phyloP scores from a whole-genome alignment of 2,329 filamentous ascomycete species.

The Fusarium temperatum region DNA sequence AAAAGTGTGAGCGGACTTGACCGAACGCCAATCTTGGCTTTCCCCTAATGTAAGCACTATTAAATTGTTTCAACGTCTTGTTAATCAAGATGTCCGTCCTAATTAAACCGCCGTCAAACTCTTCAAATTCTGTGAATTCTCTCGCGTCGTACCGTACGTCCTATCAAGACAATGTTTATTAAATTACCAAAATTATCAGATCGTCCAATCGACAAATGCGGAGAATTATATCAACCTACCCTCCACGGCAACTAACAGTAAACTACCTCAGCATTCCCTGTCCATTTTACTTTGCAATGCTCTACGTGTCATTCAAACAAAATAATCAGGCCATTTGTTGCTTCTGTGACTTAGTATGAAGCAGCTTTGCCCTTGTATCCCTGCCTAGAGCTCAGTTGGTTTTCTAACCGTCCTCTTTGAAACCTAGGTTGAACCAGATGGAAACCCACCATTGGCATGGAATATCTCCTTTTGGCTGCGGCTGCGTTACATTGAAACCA shows the following conservation, averaged over 20 bases:
- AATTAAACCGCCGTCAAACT: neutral
- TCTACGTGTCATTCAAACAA: neutral
- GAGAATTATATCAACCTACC: slow-evolving; percentile 4
- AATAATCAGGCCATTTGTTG: slow-evolving; percentile 19
- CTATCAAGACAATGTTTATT: neutral
- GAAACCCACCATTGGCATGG: neutral
- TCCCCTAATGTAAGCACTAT: neutral
- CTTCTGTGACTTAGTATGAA: slow-evolving; percentile 11
- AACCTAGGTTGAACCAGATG: slow-evolving; percentile 12
- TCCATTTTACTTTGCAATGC: slow-evolving; percentile 5
- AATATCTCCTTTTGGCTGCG: neutral
- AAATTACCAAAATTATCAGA: neutral
- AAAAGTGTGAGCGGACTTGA: slow-evolving; percentile 20
- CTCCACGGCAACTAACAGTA: neutral
- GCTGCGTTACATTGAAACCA: neutral
- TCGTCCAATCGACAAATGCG: slow-evolving; percentile 4
- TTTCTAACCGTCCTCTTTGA: slow-evolving; percentile 7
- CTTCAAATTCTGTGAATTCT: neutral
- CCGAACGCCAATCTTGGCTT: slow-evolving; percentile 25
- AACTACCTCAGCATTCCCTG: slow-evolving; percentile 1
- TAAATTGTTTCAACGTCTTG: neutral
- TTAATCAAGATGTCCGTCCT: neutral
- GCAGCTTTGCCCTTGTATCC: neutral
- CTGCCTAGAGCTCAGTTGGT: neutral
- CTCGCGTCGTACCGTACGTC: neutral